Percentiles rank a stretch among this genome's conserved stretches.
These are phyloP conservation scores for Tetracentron sinense DNA, from an alignment of 164 flowering plant genomes.

Conservation along the genomic window DNA sequence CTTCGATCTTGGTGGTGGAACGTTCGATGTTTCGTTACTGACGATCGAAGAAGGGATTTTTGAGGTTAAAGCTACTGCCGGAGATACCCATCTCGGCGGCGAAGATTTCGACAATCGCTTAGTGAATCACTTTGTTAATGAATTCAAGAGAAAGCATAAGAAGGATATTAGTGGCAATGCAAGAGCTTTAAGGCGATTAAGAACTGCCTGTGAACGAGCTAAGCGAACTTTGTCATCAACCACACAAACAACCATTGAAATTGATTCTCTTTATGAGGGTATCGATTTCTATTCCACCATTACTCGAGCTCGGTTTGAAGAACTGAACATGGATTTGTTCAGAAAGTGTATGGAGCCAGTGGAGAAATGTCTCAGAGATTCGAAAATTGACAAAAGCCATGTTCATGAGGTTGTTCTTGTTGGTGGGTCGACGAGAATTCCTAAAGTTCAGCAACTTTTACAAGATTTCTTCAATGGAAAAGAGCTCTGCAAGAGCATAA, in stretches of 20 bases:
- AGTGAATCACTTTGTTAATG: conserved; percentile 23
- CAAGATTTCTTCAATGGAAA: conserved; percentile 30
- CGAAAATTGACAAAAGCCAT: conserved; percentile 18
- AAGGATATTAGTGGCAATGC: conserved; percentile 28
- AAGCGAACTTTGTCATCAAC: conserved; percentile 27
- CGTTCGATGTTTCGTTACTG: conserved; percentile 26
- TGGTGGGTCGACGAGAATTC: conserved; percentile 27
- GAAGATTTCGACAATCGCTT: conserved; percentile 26
- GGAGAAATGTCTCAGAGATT: conserved; percentile 22
- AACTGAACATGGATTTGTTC: conserved; percentile 26
- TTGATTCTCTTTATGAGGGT: conserved; percentile 27
- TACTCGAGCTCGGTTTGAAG: conserved; percentile 26
- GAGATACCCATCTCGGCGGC: conserved; percentile 29
- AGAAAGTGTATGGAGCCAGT: conserved; percentile 29
- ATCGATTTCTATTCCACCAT: conserved; percentile 24
- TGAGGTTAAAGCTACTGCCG: conserved; percentile 30
- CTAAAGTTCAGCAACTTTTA: conserved; percentile 24
- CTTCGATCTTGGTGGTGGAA: conserved; percentile 22
- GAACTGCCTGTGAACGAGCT: conserved; percentile 25
- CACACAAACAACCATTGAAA: conserved; percentile 20
- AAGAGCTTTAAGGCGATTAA: conserved; percentile 24
- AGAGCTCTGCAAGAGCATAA: conserved; percentile 25
- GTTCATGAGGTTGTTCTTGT: conserved; percentile 29
- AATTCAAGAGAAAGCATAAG: conserved; percentile 29
- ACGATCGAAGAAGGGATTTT: conserved; percentile 30